These are phyloP conservation scores for Lodderomyces oxycetoniae DNA, from an alignment of 1,139 yeast genomes.

Conservation along the genomic window DNA sequence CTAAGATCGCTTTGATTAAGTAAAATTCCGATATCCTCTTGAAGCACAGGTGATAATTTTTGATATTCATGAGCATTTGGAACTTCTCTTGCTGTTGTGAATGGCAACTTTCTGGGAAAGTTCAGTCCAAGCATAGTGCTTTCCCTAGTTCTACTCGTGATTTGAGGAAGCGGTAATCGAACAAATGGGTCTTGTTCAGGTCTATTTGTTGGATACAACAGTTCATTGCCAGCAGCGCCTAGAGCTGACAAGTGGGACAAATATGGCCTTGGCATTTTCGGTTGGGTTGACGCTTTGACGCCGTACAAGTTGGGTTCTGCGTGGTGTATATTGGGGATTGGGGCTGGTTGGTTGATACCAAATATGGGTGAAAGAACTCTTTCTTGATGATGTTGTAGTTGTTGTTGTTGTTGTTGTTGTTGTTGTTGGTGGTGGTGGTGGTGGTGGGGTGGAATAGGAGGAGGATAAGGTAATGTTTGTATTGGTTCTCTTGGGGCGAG, in stretches of 20 bases:
- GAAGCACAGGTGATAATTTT: slow-evolving; percentile 3
- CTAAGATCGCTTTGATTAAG: slow-evolving; percentile 36
- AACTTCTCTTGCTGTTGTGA: too few relatives aligned
- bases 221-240: neutral
- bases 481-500: too few relatives aligned
- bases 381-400: slow-evolving; percentile 2
- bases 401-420: neutral
- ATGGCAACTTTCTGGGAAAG: slow-evolving; percentile 1
- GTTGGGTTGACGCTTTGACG: too few relatives aligned
- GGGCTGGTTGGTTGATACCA: slow-evolving; percentile 3
- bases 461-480: neutral
- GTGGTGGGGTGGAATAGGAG: slow-evolving; percentile 1
- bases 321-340: neutral
- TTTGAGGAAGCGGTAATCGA: neutral
- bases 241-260: neutral
- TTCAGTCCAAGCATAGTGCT: neutral
- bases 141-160: neutral
- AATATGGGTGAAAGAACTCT: too few relatives aligned
- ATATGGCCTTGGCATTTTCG: neutral
- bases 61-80: too few relatives aligned
- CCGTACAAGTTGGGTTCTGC: too few relatives aligned
- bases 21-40: slow-evolving; percentile 9
- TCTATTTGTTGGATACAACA: neutral
- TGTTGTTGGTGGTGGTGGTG: neutral
- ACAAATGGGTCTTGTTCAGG: neutral